Conservation (phyloP, 768 basidiomycete genomes). For the Pulveroboletus ravenelii region DNA sequence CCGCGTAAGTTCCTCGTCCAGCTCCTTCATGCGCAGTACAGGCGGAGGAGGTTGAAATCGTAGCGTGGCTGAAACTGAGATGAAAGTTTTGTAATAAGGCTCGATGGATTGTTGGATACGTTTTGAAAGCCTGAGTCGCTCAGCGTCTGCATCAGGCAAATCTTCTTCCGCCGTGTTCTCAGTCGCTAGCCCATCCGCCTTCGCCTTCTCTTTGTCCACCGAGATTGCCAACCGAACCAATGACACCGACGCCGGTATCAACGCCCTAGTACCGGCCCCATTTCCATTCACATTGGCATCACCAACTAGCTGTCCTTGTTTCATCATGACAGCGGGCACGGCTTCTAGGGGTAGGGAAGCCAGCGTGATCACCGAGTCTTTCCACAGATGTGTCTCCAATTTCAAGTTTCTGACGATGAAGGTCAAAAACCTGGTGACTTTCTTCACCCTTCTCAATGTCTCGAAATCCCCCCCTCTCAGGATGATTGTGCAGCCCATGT, state of each 20-base stretch:
- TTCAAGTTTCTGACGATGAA: slow-evolving; percentile 93
- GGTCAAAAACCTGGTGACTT: slow-evolving; percentile 85
- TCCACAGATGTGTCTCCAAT: slow-evolving; percentile 92
- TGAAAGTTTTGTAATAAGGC: slow-evolving; percentile 80
- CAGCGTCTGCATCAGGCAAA: slow-evolving; percentile 68
- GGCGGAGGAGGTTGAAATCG: slow-evolving; percentile 92
- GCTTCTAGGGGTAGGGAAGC: slow-evolving; percentile 65
- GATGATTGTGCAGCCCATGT: slow-evolving; percentile 93
- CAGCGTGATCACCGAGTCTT: slow-evolving; percentile 75
- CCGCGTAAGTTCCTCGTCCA: slow-evolving; percentile 71
- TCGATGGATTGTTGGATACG: slow-evolving; percentile 80
- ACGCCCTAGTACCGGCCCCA: slow-evolving; percentile 7
- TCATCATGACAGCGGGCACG: slow-evolving; percentile 40
- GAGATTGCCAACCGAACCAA: slow-evolving; percentile 19
- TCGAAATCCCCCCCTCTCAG: slow-evolving; percentile 83
- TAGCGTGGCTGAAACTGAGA: slow-evolving; percentile 90
- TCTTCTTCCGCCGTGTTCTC: slow-evolving; percentile 39
- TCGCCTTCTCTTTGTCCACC: slow-evolving; percentile 14
- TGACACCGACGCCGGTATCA: slow-evolving; percentile 23
- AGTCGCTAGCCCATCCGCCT: slow-evolving; percentile 4
- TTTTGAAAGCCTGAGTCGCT: slow-evolving; percentile 61
- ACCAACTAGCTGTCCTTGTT: slow-evolving; percentile 24
- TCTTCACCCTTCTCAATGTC: slow-evolving; percentile 80
- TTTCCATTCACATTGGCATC: slow-evolving; percentile 22
- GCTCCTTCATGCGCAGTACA: slow-evolving; percentile 79